Evolutionary conservation across 1,139 yeast species (phyloP).

Genomic region (Arxiozyma telluris): DNA sequence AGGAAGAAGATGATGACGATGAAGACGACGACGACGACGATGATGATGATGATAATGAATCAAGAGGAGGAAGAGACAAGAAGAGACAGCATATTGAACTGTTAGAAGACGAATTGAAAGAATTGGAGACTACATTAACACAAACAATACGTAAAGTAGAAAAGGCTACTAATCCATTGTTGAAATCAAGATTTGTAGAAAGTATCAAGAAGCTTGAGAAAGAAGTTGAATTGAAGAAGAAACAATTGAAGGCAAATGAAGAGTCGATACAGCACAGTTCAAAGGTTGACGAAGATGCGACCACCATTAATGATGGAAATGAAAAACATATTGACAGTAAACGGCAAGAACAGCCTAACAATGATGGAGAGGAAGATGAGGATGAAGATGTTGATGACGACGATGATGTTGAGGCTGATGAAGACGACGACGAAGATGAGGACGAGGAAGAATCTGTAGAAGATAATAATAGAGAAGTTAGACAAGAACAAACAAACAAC

Average conservation of each 20-base stretch:
- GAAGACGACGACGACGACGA: slow-evolving; percentile 42
- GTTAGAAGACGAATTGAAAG: slow-evolving; percentile 76
- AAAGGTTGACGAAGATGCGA: slow-evolving; percentile 17
- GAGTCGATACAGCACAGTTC: slow-evolving; percentile 16
- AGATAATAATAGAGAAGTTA: slow-evolving; percentile 27
- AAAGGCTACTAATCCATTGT: slow-evolving; percentile 76
- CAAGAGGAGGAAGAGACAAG: slow-evolving; percentile 27
- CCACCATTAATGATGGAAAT: slow-evolving; percentile 25
- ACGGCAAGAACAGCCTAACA: slow-evolving; percentile 22
- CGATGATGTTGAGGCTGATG: slow-evolving; percentile 27
- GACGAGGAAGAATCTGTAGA: slow-evolving; percentile 27
- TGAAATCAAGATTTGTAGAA: slow-evolving; percentile 79
- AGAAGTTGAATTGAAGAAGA: slow-evolving; percentile 73
- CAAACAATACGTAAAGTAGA: slow-evolving; percentile 66
- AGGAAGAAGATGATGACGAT: slow-evolving; percentile 46
- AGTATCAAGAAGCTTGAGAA: slow-evolving; percentile 71
- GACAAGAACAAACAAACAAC: slow-evolving; percentile 35
- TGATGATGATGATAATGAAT: slow-evolving; percentile 27
- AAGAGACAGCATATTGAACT: slow-evolving; percentile 62
- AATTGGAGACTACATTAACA: slow-evolving; percentile 69
- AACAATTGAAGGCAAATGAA: slow-evolving; percentile 48
- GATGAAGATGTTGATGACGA: slow-evolving; percentile 31
- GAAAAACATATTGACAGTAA: slow-evolving; percentile 25
- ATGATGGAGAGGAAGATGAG: slow-evolving; percentile 26
- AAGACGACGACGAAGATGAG: slow-evolving; percentile 29